These are phyloP conservation scores for Ciborinia camelliae DNA, from an alignment of 2,329 filamentous ascomycete genomes.

Conservation along the genomic window DNA sequence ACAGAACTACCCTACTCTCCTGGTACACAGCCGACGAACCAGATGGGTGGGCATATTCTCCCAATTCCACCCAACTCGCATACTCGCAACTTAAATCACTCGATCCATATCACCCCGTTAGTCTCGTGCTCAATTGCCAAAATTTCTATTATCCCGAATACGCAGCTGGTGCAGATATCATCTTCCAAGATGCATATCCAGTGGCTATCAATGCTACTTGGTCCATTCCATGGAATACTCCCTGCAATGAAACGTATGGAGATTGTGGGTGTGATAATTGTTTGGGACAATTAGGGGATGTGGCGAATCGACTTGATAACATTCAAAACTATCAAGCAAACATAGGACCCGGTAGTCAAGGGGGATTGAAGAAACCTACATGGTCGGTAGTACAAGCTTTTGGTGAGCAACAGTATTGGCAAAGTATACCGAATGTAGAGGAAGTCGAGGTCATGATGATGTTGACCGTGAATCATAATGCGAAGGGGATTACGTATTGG, in stretches of 20 bases:
- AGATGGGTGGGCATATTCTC: conserved; percentile 40
- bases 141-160: conserved; percentile 53
- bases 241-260: conserved; percentile 50
- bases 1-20: conserved; percentile 45
- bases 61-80: conserved; percentile 44
- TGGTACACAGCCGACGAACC: conserved; percentile 54
- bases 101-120: conserved; percentile 53
- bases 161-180: conserved; percentile 48
- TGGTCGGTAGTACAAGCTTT: conserved; percentile 52
- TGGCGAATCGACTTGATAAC: conserved; percentile 43
- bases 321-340: conserved; percentile 42
- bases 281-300: conserved; percentile 43
- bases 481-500: conserved; percentile 48
- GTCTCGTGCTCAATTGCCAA: conserved; percentile 49
- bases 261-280: conserved; percentile 51
- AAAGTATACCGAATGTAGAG: conserved; percentile 42
- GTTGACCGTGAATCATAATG: conserved; percentile 47
- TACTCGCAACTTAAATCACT: conserved; percentile 45
- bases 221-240: conserved; percentile 45
- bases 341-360: conserved; percentile 34
- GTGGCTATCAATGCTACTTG: conserved; percentile 47
- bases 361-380: conserved; percentile 40
- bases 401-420: conserved; percentile 44
- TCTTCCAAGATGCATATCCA: conserved; percentile 50
- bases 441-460: conserved; percentile 49